These are phyloP conservation scores for Cichorium intybus DNA, from an alignment of 140 eudicot species.

Conservation along the genomic window DNA sequence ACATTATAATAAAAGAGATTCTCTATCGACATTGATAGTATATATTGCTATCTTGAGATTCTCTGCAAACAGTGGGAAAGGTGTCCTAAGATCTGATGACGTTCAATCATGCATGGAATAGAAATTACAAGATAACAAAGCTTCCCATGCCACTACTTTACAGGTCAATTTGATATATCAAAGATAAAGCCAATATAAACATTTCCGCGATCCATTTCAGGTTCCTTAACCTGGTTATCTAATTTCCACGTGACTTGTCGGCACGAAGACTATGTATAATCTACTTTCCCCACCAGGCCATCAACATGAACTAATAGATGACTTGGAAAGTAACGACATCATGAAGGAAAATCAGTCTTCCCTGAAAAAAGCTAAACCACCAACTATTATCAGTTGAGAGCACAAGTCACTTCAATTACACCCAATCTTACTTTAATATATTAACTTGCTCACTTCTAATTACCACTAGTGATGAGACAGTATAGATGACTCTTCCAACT, in stretches of 20 bases:
- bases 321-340: constrained; percentile 13
- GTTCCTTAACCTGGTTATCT: constrained; percentile 36
- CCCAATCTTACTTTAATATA: constrained; percentile 14
- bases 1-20: no score
- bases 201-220: constrained; percentile 20
- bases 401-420: constrained; percentile 7
- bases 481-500: constrained; percentile 23
- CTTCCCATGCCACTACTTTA: constrained; percentile 23
- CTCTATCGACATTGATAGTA: neutral
- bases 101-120: neutral
- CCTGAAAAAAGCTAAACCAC: constrained; percentile 16
- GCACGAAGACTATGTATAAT: constrained; percentile 14
- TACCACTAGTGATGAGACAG: constrained; percentile 21
- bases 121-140: constrained; percentile 15
- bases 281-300: neutral
- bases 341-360: constrained; percentile 11
- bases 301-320: constrained; percentile 1
- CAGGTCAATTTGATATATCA: constrained; percentile 26
- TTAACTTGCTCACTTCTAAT: constrained; percentile 9
- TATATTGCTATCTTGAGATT: constrained; percentile 26
- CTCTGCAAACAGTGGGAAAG: constrained; percentile 20
- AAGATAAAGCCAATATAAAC: constrained; percentile 13
- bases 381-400: neutral
- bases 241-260: constrained; percentile 16
- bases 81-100: constrained; percentile 9